These are phyloP conservation scores for Blastocystis sp. DNA, from an alignment of 352 stramenopile species.

Conservation along the genomic window DNA sequence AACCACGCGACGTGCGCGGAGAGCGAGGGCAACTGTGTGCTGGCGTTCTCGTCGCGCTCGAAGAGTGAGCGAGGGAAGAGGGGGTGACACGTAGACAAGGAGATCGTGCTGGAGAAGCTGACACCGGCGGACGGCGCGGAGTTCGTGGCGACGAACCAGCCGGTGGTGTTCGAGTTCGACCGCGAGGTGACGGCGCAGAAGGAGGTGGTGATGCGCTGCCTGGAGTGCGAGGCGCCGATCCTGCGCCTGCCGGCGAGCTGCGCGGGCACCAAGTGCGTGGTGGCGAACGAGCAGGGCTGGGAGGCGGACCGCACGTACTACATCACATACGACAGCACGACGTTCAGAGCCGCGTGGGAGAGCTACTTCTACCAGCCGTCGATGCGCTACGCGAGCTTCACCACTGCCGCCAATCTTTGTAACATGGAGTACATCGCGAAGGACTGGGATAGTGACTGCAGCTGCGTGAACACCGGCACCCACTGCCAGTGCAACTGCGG, in stretches of 20 bases:
- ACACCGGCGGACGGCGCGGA: slow-evolving; percentile 36
- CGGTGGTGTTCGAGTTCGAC: slow-evolving; percentile 28
- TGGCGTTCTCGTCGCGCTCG: neutral
- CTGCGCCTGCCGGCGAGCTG: neutral
- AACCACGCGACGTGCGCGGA: slow-evolving; percentile 4
- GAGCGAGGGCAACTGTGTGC: neutral
- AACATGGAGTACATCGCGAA: slow-evolving; percentile 60
- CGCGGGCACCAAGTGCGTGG: neutral
- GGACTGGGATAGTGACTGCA: slow-evolving; percentile 58
- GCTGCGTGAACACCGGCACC: slow-evolving; percentile 52
- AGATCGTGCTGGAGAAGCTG: neutral
- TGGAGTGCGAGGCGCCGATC: slow-evolving; percentile 15
- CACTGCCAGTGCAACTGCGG: slow-evolving; percentile 69
- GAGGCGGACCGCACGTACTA: slow-evolving; percentile 47
- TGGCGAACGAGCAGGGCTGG: slow-evolving; percentile 38
- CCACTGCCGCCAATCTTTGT: slow-evolving; percentile 34
- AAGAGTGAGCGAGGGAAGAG: neutral
- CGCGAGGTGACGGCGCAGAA: slow-evolving; percentile 22
- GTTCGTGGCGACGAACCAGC: slow-evolving; percentile 15
- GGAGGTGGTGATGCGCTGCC: slow-evolving; percentile 26
- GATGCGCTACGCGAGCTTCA: slow-evolving; percentile 47
- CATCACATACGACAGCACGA: slow-evolving; percentile 57
- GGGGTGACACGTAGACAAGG: neutral
- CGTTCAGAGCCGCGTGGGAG: slow-evolving; percentile 36
- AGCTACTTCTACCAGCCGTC: slow-evolving; percentile 18